These are phyloP conservation scores for Fusarium siculi DNA, from an alignment of 2,329 filamentous ascomycete species.

Conservation along the genomic window DNA sequence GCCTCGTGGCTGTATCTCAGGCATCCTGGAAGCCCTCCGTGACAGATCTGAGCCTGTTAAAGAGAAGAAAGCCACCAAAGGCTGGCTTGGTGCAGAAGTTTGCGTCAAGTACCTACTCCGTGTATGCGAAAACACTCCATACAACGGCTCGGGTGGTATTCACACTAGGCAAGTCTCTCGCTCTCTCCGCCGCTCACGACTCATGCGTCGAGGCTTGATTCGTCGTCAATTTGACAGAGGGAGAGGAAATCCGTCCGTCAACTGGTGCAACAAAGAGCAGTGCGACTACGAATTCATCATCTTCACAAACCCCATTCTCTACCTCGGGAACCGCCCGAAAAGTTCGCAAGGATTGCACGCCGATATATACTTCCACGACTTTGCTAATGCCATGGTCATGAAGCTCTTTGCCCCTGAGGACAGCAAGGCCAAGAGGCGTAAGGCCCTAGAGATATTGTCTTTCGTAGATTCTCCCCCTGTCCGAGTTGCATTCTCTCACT, in stretches of 20 bases:
- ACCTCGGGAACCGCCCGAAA: conserved; percentile 1
- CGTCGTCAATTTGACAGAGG: conserved; percentile 34
- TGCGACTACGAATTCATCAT: conserved; percentile 23
- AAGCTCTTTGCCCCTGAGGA: conserved; percentile 14
- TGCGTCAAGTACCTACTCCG: background rate
- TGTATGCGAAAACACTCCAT: background rate
- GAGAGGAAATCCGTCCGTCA: conserved; percentile 24
- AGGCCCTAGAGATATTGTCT: conserved; percentile 29
- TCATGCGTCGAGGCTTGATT: conserved; percentile 26
- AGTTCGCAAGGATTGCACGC: conserved; percentile 18
- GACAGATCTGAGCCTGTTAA: background rate
- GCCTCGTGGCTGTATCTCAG: background rate
- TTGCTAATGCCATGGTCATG: conserved; percentile 26
- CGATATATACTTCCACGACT: conserved; percentile 30
- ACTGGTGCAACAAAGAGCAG: conserved; percentile 31
- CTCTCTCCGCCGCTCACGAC: conserved; percentile 18
- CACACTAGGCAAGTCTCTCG: conserved; percentile 2
- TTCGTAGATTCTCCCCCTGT: conserved; percentile 44
- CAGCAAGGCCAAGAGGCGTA: conserved; percentile 13
- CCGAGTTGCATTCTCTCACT: conserved; percentile 36
- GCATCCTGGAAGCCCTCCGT: too few relatives aligned
- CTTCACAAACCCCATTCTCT: conserved; percentile 14
- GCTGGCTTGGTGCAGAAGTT: background rate
- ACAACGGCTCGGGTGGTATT: background rate
- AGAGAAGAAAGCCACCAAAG: background rate